These are phyloP conservation scores for Gloeophyllum trabeum DNA, from an alignment of 768 basidiomycete genomes.

Conservation along the genomic window DNA sequence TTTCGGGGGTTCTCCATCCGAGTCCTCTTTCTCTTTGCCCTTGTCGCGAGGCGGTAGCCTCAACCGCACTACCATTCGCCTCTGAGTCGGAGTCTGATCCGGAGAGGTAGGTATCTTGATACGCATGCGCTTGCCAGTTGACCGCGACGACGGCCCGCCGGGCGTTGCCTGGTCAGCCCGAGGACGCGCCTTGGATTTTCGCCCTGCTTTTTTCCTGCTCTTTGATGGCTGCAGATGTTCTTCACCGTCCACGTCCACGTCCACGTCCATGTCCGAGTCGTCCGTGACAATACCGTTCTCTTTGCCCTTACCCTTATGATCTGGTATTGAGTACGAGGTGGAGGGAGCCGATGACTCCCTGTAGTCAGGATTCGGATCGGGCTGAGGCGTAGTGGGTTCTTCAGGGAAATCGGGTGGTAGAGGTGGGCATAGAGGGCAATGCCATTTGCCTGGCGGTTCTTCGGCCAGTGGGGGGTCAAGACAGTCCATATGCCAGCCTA, in stretches of 20 bases:
- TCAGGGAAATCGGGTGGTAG: slow-evolving; percentile 6
- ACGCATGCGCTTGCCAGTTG: slow-evolving; percentile 5
- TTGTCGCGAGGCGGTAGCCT: slow-evolving; percentile 53
- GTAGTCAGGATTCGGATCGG: too few species aligned
- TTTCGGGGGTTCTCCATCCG: slow-evolving; percentile 38
- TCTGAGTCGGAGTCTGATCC: slow-evolving; percentile 18
- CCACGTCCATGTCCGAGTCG: slow-evolving; percentile 16
- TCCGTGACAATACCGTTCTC: neutral
- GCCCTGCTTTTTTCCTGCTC: neutral
- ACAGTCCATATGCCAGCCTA: slow-evolving; percentile 83
- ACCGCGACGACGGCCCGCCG: too few species aligned
- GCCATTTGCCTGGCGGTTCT: slow-evolving; percentile 70
- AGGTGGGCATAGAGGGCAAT: slow-evolving; percentile 54
- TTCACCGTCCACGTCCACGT: slow-evolving; percentile 19
- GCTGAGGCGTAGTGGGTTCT: neutral
- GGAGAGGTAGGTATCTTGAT: slow-evolving; percentile 2
- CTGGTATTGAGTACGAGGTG: slow-evolving; percentile 1
- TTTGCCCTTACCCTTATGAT: slow-evolving; percentile 1
- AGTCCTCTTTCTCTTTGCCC: slow-evolving; percentile 51
- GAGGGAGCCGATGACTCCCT: neutral
- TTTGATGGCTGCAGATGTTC: slow-evolving; percentile 10
- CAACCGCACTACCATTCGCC: slow-evolving; percentile 34
- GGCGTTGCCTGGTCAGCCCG: too few species aligned
- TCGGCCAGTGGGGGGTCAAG: slow-evolving; percentile 59
- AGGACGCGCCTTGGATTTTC: slow-evolving; percentile 14